These are phyloP conservation scores for Ceratopteris richardii DNA, from an alignment of 75 land plant genomes.

Conservation along the genomic window DNA sequence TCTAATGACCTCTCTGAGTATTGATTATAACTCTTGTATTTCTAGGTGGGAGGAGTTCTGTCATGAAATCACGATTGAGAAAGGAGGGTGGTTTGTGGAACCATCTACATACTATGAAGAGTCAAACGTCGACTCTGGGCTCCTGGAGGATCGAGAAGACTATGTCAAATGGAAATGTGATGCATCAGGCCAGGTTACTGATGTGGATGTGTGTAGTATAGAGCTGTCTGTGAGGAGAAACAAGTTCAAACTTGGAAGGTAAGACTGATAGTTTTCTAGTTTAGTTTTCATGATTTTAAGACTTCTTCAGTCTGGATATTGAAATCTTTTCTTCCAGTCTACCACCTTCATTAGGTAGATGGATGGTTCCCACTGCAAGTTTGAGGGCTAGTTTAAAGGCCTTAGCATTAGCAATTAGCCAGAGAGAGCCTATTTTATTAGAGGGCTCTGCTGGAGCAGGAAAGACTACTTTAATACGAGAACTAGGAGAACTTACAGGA, in stretches of 20 bases:
- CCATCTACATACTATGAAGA: conserved; percentile 3
- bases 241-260: neutral
- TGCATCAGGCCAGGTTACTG: conserved; percentile 5
- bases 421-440: conserved; percentile 82
- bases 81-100: conserved; percentile 65
- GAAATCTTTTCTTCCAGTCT: conserved; percentile 8
- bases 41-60: conserved; percentile 74
- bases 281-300: too few relatives aligned
- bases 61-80: conserved; percentile 72
- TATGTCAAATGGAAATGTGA: conserved; percentile 13
- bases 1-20: too few relatives aligned
- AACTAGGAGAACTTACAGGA: conserved; percentile 48
- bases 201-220: conserved; percentile 34
- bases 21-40: too few relatives aligned
- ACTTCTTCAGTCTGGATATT: too few relatives aligned
- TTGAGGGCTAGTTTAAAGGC: conserved; percentile 60
- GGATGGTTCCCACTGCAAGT: conserved; percentile 58
- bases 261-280: too few relatives aligned
- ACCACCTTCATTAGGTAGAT: conserved; percentile 11
- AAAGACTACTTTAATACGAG: conserved; percentile 70
- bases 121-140: neutral
- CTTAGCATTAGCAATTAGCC: conserved; percentile 57
- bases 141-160: neutral
- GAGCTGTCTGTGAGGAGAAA: conserved; percentile 32
- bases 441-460: conserved; percentile 87